Base-by-base conservation (phyloP, 2,329 filamentous ascomycete genomes). In the Pseudogymnoascus sp. region DNA sequence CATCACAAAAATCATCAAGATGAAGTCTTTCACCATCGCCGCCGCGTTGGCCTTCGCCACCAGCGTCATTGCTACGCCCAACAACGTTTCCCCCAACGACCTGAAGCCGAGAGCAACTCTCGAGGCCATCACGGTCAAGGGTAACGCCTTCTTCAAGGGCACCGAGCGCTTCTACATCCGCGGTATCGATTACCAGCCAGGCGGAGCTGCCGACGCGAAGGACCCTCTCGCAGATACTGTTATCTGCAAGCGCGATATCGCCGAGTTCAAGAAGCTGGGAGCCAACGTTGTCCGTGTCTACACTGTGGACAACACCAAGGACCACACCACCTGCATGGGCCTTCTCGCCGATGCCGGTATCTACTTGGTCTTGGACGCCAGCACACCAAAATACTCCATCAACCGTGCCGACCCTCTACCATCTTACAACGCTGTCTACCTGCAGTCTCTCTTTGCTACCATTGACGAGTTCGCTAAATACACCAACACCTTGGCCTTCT, bases 221-320 rank as follows among this genome's bases (percentile, higher is more conserved):
- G 95, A 99, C 74, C 93, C 95, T 64, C 85, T 99, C 41, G 83
- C 91, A 69, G 86, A 96, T 72, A 77, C 78, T 63, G 77, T 79
- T 35, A 77, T 79, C 69, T 98, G 95, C 83, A 84, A 84, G 76
- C 90, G 93, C 71, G 95, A 99, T 74, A 85, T 99, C 59, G 91
- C 91, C 50, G 85, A 90, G 71, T 82, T 99, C 68, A 75, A 84
- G 74, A 80, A 91, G 75, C 84, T 97, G 65, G 82, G 86, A 67
- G 96, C 92, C 77, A 99, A 99, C 80, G 87, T 88, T 71, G 95
- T 99, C 76, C 93, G 95, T 77, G 93, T 95, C 63, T 99, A 99
- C 76, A 92, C 93, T 71, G 86, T 99, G 72, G 85, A 98, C 79
- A 90, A 93, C 24, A 84, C 81, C n/a, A 76, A 82, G 68, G 82